Evolutionary conservation across 2,329 filamentous ascomycete species (phyloP), one percentile per base, ranked within the genome.

Genomic region (Botrytis fabae): DNA sequence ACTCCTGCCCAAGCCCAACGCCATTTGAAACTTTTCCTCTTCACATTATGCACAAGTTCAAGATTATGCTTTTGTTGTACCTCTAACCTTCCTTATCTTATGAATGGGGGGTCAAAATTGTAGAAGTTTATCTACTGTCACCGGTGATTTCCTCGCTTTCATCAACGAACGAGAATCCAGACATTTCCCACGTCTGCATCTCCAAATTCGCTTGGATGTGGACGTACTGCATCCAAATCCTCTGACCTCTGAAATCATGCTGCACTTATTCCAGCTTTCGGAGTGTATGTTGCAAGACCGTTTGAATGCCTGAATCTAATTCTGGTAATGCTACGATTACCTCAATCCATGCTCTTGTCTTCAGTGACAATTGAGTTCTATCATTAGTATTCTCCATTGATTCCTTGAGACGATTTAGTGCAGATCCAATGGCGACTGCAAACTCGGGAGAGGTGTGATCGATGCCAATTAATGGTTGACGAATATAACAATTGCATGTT

Each of bases 401-500:
- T 71, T 85, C 84, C 78, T 87, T 90, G 75, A 98, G 81, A 63
- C 86, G 84, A 1, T 86, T 84, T 70, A 98, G 84, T 12, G 90
- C 87, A 73, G 88, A 85, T 68, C 90, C 88, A 74, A 98, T 83
- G 65, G 90, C 91, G 60, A 86, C 85, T 10, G 94, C 92, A 82
- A 97, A 97, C 6, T 90, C 88, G 12, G 91, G 85, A 4, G 92
- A 92, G 48, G 85, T 84, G 8, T 87, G 81, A 40, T 87, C 86
- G 25, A 95, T 82, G 32, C 90, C 91, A 68, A 93, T 84, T 3
- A 97, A 84, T 7, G 93, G 90, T 77, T 91, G 87, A 78, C 88
- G 90, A 77, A 95, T 89, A 78, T 90, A 87, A 83, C 93, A 95
- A 80, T 88, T 90, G 81, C 88, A 88, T 0, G 91, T 91, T 71